Base-by-base conservation (phyloP, 768 basidiomycete species). In the Pulveroboletus ravenelii region DNA sequence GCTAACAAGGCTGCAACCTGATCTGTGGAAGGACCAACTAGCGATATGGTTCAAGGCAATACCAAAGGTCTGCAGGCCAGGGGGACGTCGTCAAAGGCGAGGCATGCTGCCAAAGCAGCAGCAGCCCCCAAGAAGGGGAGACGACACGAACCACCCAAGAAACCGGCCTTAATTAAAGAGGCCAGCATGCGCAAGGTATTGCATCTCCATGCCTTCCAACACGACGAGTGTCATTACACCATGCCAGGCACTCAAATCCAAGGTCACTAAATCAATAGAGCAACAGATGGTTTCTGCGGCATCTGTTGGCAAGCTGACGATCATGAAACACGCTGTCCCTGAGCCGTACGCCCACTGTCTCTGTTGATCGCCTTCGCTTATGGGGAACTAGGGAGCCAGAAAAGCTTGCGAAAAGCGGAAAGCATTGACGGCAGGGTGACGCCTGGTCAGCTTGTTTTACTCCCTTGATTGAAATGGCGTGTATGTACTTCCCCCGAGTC, bases 221-320 rank as follows among this genome's bases (percentile, higher is more conserved):
- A 35, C 31, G 48, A 36, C 12, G 38, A 15, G 30, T 25, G 30
- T 50, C 44, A 39, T 42, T 9, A 39, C 50, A 45, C 32, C 42
- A 18, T 29, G 35, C 15, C 49, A 95, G 93, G 75, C 81, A 62
- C 76, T 96, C 56, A 87, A 87, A 52, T 87, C 91, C 45, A 93
- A 93, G 72, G 93, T 96, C 64, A 92, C 89, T 67, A 84, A 82
- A 66, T 89, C 88, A 18, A 93, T 97, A 60, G 93, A 97, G 67
- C 77, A 79, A 48, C 93, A 94, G 69, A 91, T 93, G 83, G 88
- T 91, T 12, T 73, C 82, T 43, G 92, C 92, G 7, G 93, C 93
- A 3, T 92, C 89, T 5, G 75, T 84, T 38, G 93, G 93, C 35
- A 92, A 90, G 66, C 75, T 97, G 54, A 90, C 90, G 27, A 93